These are phyloP conservation scores for Phylloporus sp. DNA, from an alignment of 768 basidiomycete species.

Conservation along the genomic window DNA sequence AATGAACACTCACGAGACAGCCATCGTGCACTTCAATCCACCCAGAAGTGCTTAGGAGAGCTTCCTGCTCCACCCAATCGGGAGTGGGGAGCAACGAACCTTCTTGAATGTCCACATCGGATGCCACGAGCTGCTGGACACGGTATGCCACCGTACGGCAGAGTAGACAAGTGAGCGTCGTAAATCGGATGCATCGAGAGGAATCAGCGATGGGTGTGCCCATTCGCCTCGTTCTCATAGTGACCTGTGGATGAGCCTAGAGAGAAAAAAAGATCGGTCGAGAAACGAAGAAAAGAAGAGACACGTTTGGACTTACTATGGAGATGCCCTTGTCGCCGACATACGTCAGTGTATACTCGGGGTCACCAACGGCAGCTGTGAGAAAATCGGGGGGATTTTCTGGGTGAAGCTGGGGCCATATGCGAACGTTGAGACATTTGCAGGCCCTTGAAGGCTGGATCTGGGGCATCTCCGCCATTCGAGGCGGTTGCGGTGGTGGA, in stretches of 20 bases:
- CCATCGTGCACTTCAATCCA: constrained; percentile 69
- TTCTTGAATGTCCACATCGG: constrained; percentile 55
- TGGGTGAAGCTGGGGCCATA: constrained; percentile 34
- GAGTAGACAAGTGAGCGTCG: constrained; percentile 62
- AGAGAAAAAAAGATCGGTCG: constrained; percentile 5
- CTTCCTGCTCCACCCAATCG: constrained; percentile 73
- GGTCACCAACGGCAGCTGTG: constrained; percentile 20
- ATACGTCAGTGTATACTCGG: constrained; percentile 49
- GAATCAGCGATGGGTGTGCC: constrained; percentile 40
- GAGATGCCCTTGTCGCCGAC: constrained; percentile 64
- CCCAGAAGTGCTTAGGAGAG: constrained; percentile 60
- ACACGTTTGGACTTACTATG: constrained; percentile 45
- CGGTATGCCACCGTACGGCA: constrained; percentile 67
- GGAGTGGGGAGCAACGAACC: constrained; percentile 65
- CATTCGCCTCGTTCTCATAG: constrained; percentile 55
- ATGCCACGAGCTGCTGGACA: constrained; percentile 53
- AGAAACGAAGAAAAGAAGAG: neutral
- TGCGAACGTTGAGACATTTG: constrained; percentile 66
- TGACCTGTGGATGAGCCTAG: constrained; percentile 68
- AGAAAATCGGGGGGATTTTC: constrained; percentile 35
- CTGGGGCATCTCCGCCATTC: constrained; percentile 23
- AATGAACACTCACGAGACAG: constrained; percentile 54
- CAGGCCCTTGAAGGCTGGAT: constrained; percentile 44
- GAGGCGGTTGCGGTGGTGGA: constrained; percentile 12
- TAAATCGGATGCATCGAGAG: constrained; percentile 52